Conservation (phyloP, 148 eudicot genomes). For the Fagopyrum esculentum region DNA sequence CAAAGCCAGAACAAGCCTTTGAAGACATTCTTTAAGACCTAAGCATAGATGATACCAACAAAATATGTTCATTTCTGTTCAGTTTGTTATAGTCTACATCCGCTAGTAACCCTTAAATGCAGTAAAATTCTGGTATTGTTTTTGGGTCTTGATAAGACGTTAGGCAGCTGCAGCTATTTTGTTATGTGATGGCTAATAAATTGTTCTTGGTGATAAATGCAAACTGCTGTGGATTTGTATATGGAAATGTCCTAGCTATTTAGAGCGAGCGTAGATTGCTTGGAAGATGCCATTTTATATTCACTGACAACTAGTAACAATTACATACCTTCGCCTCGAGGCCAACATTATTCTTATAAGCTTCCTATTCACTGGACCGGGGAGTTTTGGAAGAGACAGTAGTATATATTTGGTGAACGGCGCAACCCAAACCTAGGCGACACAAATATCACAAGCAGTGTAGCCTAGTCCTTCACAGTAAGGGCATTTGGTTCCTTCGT, state of each 20-base stretch:
- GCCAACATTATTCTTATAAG: neutral
- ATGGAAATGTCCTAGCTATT: no score
- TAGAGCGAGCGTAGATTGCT: no score
- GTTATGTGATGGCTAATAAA: constrained; percentile 4
- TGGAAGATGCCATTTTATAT: neutral
- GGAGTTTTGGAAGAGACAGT: neutral
- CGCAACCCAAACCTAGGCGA: neutral
- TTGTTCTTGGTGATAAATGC: neutral
- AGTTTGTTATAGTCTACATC: neutral
- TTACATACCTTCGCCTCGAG: neutral
- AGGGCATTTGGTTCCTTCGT: constrained; percentile 73
- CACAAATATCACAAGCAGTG: constrained; percentile 58
- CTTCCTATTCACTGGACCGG: neutral
- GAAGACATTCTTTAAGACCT: constrained; percentile 10
- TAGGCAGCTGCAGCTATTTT: neutral
- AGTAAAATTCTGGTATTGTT: neutral
- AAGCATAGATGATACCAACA: neutral
- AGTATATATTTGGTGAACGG: neutral
- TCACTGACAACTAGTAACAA: neutral
- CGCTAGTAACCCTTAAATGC: neutral
- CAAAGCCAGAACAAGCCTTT: constrained; percentile 71
- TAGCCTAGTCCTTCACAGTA: constrained; percentile 85
- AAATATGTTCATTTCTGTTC: neutral
- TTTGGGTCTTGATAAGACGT: neutral
- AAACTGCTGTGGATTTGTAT: no score